Evolutionary conservation across 169 alveolate genomes (phyloP), one percentile per base, ranked within the genome.

Genomic region (Condylostoma magnum): DNA sequence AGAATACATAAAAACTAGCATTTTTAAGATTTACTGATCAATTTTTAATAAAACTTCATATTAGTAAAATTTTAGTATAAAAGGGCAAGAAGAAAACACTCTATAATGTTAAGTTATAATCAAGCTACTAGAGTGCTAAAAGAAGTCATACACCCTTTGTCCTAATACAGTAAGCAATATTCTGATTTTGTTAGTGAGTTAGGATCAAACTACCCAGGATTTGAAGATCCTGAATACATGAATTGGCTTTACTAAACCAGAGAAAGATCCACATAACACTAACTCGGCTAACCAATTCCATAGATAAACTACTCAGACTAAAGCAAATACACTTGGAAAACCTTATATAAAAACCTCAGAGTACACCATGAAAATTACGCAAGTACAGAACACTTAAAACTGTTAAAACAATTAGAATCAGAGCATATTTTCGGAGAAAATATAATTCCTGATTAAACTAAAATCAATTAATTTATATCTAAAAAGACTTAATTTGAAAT

Each of bases 161-260:
- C n/a, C n/a, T n/a, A n/a, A n/a, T n/a, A n/a, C n/a, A n/a, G n/a
- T n/a, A 57, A 57, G 53, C 3, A 22, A 12, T 25, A 10, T n/a
- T 5, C 5, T 20, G 52, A 57, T 30, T 15, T 57, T n/a, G 53
- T 57, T 4, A 20, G n/a, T 6, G n/a, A 57, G 4, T 51, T 57
- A 15, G 69, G 69, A 15, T 2, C n/a, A 12, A 15, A 22, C 4
- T 57, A 57, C 51, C 69, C 69, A 57, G 69, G 69, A 4, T 6
- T 4, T 3, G 6, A 28, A 6, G 69, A 57, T 31, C 10, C 3
- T 4, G 2, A 3, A 4, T 57, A 57, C 53, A 57, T 57, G 69
- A 6, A 4, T 4, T 57, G 69, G 69, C 27, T 28, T 6, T 5
- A 6, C 20, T 0, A 10, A 57, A 18, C 37, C 5, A 57, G 69